A percentile compares a stretch with the other conserved stretches of the same genome.
These are phyloP conservation scores for Diaporthe citri DNA, from an alignment of 2,329 filamentous ascomycete genomes.

Conservation along the genomic window DNA sequence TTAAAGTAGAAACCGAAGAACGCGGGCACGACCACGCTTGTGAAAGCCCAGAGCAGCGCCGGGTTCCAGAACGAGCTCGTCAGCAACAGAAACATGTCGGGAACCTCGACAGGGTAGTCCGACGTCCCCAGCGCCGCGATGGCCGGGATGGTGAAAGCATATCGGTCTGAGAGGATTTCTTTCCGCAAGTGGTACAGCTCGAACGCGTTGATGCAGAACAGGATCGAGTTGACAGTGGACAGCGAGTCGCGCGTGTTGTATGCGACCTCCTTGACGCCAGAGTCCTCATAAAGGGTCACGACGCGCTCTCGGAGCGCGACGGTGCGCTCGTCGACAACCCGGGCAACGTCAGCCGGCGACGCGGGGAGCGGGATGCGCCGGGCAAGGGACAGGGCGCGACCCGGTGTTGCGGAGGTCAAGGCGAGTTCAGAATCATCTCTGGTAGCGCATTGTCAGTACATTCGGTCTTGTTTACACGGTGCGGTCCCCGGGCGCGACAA, in stretches of 20 bases:
- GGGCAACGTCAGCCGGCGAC: slow-evolving; percentile 82
- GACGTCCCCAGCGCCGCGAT: slow-evolving; percentile 66
- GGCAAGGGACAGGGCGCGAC: slow-evolving; percentile 66
- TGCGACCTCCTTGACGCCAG: slow-evolving; percentile 75
- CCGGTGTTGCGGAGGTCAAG: slow-evolving; percentile 63
- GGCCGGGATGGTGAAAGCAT: slow-evolving; percentile 79
- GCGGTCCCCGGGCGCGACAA: background rate
- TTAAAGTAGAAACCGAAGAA: slow-evolving; percentile 92
- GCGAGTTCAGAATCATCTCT: slow-evolving; percentile 55
- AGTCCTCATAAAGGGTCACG: slow-evolving; percentile 72
- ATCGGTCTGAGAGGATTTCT: slow-evolving; percentile 78
- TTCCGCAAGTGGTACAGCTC: slow-evolving; percentile 79
- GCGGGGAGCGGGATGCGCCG: slow-evolving; percentile 80
- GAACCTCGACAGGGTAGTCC: slow-evolving; percentile 75
- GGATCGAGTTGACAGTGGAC: slow-evolving; percentile 79
- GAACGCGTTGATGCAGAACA: slow-evolving; percentile 75
- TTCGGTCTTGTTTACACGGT: slow-evolving; percentile 27
- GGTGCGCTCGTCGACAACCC: slow-evolving; percentile 80
- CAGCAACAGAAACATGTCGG: slow-evolving; percentile 84
- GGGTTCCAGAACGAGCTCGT: slow-evolving; percentile 87
- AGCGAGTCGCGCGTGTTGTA: slow-evolving; percentile 76
- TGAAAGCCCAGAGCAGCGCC: slow-evolving; percentile 80
- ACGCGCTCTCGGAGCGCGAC: slow-evolving; percentile 76
- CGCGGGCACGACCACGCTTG: slow-evolving; percentile 77
- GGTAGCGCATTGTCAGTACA: slow-evolving; percentile 28